phyloP scores from a whole-genome alignment of 2,329 filamentous ascomycete species.

The Colletotrichum shisoi region DNA sequence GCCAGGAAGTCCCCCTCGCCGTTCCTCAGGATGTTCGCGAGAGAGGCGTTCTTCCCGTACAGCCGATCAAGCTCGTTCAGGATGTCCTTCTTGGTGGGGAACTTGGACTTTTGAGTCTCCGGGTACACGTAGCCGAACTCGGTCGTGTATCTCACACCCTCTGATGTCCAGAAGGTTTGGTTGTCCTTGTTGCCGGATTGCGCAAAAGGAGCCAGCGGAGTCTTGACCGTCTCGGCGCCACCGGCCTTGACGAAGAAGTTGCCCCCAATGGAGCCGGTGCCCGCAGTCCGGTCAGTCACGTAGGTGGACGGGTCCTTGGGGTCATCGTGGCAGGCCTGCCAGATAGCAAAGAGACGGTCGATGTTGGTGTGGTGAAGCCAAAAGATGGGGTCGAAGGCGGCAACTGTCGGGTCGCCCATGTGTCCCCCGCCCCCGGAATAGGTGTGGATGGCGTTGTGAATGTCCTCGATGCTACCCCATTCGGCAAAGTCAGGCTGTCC shows the following conservation, averaged over 20 bases:
- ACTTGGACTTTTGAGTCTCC: slow-evolving; percentile 43
- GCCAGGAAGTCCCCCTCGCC: slow-evolving; percentile 14
- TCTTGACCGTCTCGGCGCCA: slow-evolving; percentile 41
- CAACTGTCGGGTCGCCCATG: slow-evolving; percentile 60
- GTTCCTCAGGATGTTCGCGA: slow-evolving; percentile 32
- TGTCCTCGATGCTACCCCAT: slow-evolving; percentile 47
- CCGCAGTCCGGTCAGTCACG: slow-evolving; percentile 20
- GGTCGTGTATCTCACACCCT: slow-evolving; percentile 42
- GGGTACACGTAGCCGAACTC: slow-evolving; percentile 46
- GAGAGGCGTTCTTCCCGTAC: slow-evolving; percentile 30
- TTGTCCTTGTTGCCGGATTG: slow-evolving; percentile 6
- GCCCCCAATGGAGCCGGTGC: slow-evolving; percentile 32
- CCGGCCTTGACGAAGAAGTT: slow-evolving; percentile 46
- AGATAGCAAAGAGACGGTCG: slow-evolving; percentile 36
- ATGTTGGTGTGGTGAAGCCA: slow-evolving; percentile 53
- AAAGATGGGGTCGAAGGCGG: slow-evolving; percentile 71
- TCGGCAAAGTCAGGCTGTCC: slow-evolving; percentile 20
- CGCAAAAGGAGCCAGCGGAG: slow-evolving; percentile 44
- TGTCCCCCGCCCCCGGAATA: slow-evolving; percentile 50
- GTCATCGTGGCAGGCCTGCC: slow-evolving; percentile 35
- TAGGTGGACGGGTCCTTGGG: slow-evolving; percentile 26
- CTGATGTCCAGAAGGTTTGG: slow-evolving; percentile 45
- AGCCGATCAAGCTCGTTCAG: slow-evolving; percentile 36
- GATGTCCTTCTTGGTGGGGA: slow-evolving; percentile 37
- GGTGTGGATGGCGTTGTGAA: slow-evolving; percentile 53